A percentile compares a stretch with the other conserved stretches of the same genome.
Conservation (phyloP, 306 rosid genomes). For the Mimosa pudica region DNA sequence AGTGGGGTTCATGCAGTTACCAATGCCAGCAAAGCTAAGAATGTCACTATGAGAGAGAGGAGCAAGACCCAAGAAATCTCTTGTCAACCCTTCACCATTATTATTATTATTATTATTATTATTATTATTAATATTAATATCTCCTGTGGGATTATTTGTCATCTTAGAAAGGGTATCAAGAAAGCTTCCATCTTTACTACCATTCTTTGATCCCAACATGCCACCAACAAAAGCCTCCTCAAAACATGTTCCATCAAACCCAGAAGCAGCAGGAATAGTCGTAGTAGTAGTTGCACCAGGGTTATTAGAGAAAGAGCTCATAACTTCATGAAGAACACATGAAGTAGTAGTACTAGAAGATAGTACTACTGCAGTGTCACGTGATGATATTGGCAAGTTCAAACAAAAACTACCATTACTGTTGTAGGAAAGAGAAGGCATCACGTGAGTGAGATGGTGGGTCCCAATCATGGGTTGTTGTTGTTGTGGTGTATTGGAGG, state of each 20-base stretch:
- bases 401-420: slow-evolving; percentile 41
- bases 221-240: slow-evolving; percentile 73
- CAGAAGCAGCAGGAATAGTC: slow-evolving; percentile 42
- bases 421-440: slow-evolving; percentile 11
- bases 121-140: too few species aligned
- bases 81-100: slow-evolving; percentile 60
- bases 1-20: slow-evolving; percentile 53
- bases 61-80: slow-evolving; percentile 91
- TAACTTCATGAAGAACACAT: slow-evolving; percentile 54
- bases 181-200: slow-evolving; percentile 34
- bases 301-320: slow-evolving; percentile 47
- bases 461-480: slow-evolving; percentile 43
- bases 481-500: neutral
- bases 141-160: too few species aligned
- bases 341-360: neutral
- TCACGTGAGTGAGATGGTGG: slow-evolving; percentile 68
- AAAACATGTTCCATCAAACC: slow-evolving; percentile 54
- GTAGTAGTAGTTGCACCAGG: slow-evolving; percentile 25
- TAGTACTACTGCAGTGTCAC: slow-evolving; percentile 30
- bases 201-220: slow-evolving; percentile 39
- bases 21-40: slow-evolving; percentile 71
- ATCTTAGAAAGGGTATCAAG: slow-evolving; percentile 21
- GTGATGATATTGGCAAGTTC: slow-evolving; percentile 54
- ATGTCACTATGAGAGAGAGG: slow-evolving; percentile 76
- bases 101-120: neutral